Conservation (phyloP, 2,329 filamentous ascomycete species). For the Calonectria pteridis region DNA sequence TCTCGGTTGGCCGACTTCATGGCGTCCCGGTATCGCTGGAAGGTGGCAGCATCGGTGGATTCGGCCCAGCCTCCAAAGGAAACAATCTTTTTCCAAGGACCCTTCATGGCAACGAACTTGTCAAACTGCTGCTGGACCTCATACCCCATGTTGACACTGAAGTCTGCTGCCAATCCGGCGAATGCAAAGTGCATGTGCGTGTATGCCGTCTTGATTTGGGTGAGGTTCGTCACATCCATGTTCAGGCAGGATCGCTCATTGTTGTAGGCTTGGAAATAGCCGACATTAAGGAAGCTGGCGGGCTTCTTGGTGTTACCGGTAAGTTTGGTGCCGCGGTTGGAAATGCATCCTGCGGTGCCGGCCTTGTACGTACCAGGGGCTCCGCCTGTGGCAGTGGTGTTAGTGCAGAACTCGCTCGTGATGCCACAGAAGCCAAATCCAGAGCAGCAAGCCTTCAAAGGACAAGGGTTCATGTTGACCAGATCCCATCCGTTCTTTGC, state of each 20-base stretch:
- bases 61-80: slow-evolving; percentile 54
- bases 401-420: slow-evolving; percentile 57
- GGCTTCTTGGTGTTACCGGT: slow-evolving; percentile 44
- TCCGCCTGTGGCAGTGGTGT: slow-evolving; percentile 44
- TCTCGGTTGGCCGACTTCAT: slow-evolving; percentile 51
- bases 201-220: slow-evolving; percentile 35
- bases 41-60: slow-evolving; percentile 42
- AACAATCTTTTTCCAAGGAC: slow-evolving; percentile 48
- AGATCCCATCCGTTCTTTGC: slow-evolving; percentile 47
- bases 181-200: slow-evolving; percentile 53
- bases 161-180: slow-evolving; percentile 39
- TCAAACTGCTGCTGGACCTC: slow-evolving; percentile 45
- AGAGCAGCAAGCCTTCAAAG: slow-evolving; percentile 57
- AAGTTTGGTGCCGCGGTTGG: slow-evolving; percentile 51
- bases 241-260: slow-evolving; percentile 44
- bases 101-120: slow-evolving; percentile 45
- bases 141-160: slow-evolving; percentile 33
- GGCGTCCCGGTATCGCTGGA: slow-evolving; percentile 46
- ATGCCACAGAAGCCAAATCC: slow-evolving; percentile 60
- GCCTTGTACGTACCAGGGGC: slow-evolving; percentile 43
- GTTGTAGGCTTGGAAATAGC: slow-evolving; percentile 52
- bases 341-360: slow-evolving; percentile 45
- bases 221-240: slow-evolving; percentile 46
- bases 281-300: slow-evolving; percentile 44
- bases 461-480: slow-evolving; percentile 59